A percentile compares a stretch with the other conserved stretches of the same genome.
Conservation (phyloP, 1,284 basidiomycete species). For the Stygiomarasmius scandens region DNA sequence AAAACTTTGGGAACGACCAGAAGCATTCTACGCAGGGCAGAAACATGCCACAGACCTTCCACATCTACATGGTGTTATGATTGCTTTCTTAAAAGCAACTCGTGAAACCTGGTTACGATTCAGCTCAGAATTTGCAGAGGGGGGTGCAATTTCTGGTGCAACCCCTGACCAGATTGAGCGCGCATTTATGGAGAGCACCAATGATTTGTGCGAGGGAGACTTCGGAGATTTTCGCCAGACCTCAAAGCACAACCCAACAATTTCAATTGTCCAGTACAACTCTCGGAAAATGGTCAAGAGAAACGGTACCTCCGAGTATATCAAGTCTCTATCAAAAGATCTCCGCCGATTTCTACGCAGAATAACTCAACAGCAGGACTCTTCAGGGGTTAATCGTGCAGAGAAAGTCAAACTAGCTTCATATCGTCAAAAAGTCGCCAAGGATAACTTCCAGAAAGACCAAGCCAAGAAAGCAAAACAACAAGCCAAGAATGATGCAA, state of each 20-base stretch:
- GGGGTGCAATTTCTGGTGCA: background rate
- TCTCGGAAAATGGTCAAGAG: background rate
- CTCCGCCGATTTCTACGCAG: conserved; percentile 4
- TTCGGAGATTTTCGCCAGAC: background rate
- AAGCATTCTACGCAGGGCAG: conserved; percentile 7
- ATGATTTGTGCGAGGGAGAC: background rate
- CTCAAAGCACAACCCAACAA: background rate
- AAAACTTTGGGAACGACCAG: conserved; percentile 5
- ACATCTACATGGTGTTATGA: background rate
- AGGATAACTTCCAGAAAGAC: conserved; percentile 1
- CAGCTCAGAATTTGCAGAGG: conserved; percentile 3
- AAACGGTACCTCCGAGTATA: background rate
- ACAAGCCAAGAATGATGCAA: background rate
- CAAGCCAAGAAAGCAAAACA: background rate
- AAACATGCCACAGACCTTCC: background rate
- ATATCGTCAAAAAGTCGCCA: conserved; percentile 4
- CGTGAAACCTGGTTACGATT: conserved; percentile 2
- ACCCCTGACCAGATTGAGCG: conserved; percentile 4
- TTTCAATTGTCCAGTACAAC: conserved; percentile 3
- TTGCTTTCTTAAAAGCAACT: background rate
- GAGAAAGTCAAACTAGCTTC: conserved; percentile 1
- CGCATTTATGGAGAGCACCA: conserved; percentile 2
- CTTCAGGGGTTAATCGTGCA: background rate
- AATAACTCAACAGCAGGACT: conserved; percentile 4
- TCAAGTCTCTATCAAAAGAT: background rate